A percentile compares a stretch with the other conserved stretches of the same genome.
Evolutionary conservation across 345 rosid genomes (phyloP).

Genomic region (Iberis pinnata): DNA sequence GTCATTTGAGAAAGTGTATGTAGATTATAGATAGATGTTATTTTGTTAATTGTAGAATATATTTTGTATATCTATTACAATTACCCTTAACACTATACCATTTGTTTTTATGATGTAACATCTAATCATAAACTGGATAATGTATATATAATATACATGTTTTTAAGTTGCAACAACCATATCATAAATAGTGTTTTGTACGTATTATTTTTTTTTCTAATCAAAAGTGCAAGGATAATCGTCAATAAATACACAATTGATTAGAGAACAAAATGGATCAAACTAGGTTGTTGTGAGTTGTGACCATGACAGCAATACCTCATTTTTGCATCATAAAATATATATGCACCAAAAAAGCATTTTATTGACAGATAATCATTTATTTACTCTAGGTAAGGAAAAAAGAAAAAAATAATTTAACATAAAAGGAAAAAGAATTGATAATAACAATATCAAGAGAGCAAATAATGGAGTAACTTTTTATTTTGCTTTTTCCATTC

Average conservation of each 20-base stretch:
- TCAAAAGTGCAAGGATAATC: too few species aligned
- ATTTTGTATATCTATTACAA: too few species aligned
- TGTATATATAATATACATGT: not conserved
- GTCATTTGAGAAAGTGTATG: too few species aligned
- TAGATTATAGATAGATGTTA: too few species aligned
- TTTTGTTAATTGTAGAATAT: too few species aligned
- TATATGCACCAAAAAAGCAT: not conserved
- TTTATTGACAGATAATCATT: too few species aligned
- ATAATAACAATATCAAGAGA: constrained; percentile 29
- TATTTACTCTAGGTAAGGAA: constrained; percentile 1
- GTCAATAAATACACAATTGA: too few species aligned
- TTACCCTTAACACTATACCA: too few species aligned
- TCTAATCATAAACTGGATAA: too few species aligned
- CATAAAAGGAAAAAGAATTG: constrained; percentile 12
- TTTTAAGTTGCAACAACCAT: not conserved
- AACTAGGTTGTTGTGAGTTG: constrained; percentile 10
- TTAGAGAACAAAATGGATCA: constrained; percentile 12
- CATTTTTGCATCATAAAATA: constrained; percentile 29
- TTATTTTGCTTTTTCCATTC: constrained; percentile 22
- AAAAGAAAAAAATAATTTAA: constrained; percentile 6
- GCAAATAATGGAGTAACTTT: constrained; percentile 30
- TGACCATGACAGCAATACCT: constrained; percentile 33
- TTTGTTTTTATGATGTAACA: too few species aligned
- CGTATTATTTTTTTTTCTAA: too few species aligned
- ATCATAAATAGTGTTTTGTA: not conserved